A percentile compares a stretch with the other conserved stretches of the same genome.
Conservation (phyloP, 2,329 filamentous ascomycete species). For the Sarocladium strictum region DNA sequence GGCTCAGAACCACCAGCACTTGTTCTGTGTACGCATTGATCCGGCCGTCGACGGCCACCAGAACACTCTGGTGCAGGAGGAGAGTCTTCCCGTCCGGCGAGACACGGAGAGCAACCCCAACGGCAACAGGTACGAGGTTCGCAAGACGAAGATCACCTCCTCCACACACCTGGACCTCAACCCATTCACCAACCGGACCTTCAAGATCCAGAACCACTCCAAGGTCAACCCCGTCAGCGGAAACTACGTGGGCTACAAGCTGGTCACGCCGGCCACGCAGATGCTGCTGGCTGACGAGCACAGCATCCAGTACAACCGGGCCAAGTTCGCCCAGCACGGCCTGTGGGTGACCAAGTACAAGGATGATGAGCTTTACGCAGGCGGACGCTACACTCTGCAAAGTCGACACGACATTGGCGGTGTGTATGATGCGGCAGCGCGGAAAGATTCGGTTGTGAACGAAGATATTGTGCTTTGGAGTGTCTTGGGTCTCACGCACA, state of each 20-base stretch:
- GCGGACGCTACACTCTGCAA: constrained; percentile 33
- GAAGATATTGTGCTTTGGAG: constrained; percentile 84
- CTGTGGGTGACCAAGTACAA: constrained; percentile 34
- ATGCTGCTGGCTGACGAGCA: constrained; percentile 20
- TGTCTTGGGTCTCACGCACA: constrained; percentile 81
- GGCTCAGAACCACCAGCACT: constrained; percentile 59
- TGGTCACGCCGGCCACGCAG: constrained; percentile 38
- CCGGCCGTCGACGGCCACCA: constrained; percentile 55
- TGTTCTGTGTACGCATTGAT: constrained; percentile 36
- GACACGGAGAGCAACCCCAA: constrained; percentile 41
- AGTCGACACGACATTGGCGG: constrained; percentile 24
- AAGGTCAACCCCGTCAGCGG: constrained; percentile 31
- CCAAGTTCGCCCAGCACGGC: constrained; percentile 27
- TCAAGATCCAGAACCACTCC: constrained; percentile 39
- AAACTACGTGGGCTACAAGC: constrained; percentile 36
- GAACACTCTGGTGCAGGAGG: constrained; percentile 12
- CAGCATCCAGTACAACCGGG: constrained; percentile 14
- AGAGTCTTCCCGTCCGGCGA: constrained; percentile 12
- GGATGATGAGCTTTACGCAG: constrained; percentile 31
- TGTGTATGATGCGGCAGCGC: not conserved
- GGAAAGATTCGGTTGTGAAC: constrained; percentile 55
- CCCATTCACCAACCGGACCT: constrained; percentile 36
- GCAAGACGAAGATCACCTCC: constrained; percentile 32
- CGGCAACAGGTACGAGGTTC: constrained; percentile 36
- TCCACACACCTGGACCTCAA: constrained; percentile 41